phyloP scores from a whole-genome alignment of 129 eudicot species.

The Dittrichia graveolens region DNA sequence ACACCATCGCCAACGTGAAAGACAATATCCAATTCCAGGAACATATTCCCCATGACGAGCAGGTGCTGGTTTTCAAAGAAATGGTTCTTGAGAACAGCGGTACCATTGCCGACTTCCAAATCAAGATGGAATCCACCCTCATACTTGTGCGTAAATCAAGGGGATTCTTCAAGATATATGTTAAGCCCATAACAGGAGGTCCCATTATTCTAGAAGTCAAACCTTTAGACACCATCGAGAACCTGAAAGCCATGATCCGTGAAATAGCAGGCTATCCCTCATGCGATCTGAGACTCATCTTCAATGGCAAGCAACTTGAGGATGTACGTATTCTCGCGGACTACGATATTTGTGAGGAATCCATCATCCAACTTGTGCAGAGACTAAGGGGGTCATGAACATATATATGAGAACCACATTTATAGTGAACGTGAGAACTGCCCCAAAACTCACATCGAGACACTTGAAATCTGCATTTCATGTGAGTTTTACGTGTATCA shows the following conservation, averaged over 20 bases:
- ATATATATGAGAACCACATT: too few relatives aligned
- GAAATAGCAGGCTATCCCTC: neutral
- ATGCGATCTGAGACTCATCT: slow-evolving; percentile 14
- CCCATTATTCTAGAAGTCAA: slow-evolving; percentile 10
- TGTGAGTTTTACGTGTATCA: too few relatives aligned
- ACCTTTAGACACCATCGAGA: neutral
- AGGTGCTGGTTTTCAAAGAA: slow-evolving; percentile 21
- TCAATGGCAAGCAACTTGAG: slow-evolving; percentile 14
- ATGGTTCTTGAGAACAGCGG: slow-evolving; percentile 22
- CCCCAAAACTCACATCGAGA: too few relatives aligned
- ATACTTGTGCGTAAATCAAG: neutral
- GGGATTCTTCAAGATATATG: neutral
- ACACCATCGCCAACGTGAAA: neutral
- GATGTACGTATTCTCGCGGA: slow-evolving; percentile 16
- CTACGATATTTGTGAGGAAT: slow-evolving; percentile 9
- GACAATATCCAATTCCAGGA: neutral
- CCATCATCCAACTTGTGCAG: slow-evolving; percentile 6
- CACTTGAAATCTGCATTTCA: too few relatives aligned
- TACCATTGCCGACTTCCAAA: slow-evolving; percentile 12
- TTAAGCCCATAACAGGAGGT: slow-evolving; percentile 9
- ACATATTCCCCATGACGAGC: slow-evolving; percentile 7
- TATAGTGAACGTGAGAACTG: too few relatives aligned
- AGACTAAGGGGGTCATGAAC: neutral
- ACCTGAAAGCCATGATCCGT: neutral
- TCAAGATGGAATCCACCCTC: slow-evolving; percentile 20